Evolutionary conservation across 129 eudicot genomes (phyloP), one percentile per base, ranked within the genome.

Genomic region (Silybum marianum): DNA sequence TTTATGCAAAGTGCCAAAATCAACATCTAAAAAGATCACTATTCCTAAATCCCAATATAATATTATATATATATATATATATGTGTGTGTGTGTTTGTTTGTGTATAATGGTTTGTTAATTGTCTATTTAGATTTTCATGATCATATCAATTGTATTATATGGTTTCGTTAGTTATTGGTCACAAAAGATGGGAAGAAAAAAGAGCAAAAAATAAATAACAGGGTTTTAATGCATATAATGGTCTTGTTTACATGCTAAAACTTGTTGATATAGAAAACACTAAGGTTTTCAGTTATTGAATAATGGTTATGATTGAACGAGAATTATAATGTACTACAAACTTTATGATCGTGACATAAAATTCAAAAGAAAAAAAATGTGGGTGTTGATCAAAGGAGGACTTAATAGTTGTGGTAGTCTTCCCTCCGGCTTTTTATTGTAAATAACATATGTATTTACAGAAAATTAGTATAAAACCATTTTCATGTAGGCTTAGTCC

Each of bases 11-110:
- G 82, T 38, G 32, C 36, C 44, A 71, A 24, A 38, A 71, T 70
- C 46, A 83, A 77, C 86, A 82, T 82, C 72, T 58, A 69, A 14
- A 75, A 76, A 69, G 77, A 75, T 76, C 77, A 71, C 82, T 69
- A 81, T 66, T 65, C 58, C 16, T 51, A 3, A 48, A 22, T 70
- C 9, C 65, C 13, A 72, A 36, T 60, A 32, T 32, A 3, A 32
- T 32, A 32, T 32, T 4, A 58, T 42, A 24, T 38, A 60, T 60
- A 60, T 60, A 46, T 39, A 39, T 39, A 40, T 40, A 40, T 38
- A 38, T 38, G 6, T 38, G 6, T 40, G 3, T 40, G 10, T 40
- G 0, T 39, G 9, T 39, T 0, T 40, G 1, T 40, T 1, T 40
- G 12, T 40, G 10, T 54, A 1, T 58, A 19, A n/a, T 58, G 8